A percentile compares a stretch with the other conserved stretches of the same genome.
Conservation (phyloP, 1,139 yeast genomes). For the Pichia sp. region DNA sequence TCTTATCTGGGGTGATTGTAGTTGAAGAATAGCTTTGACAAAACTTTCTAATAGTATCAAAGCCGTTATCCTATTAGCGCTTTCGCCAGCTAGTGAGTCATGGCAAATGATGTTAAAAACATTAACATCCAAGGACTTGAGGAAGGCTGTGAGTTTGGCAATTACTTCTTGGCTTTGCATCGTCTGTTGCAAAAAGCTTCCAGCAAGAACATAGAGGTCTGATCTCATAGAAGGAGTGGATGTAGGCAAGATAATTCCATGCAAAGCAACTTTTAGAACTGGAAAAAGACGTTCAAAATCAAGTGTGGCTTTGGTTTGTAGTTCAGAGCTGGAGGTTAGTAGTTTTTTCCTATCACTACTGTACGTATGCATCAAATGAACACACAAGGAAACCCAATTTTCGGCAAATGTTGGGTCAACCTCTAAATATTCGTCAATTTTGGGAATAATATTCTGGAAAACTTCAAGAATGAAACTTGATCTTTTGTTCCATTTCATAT, state of each 20-base stretch:
- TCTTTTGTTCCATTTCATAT: constrained; percentile 38
- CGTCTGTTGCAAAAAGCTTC: constrained; percentile 57
- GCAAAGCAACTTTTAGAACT: constrained; percentile 66
- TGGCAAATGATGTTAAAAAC: constrained; percentile 63
- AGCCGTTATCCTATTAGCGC: constrained; percentile 72
- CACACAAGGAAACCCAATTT: constrained; percentile 72
- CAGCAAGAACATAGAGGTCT: constrained; percentile 71
- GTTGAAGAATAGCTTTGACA: constrained; percentile 50
- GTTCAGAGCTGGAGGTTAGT: constrained; percentile 28
- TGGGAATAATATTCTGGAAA: constrained; percentile 71
- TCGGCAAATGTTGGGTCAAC: constrained; percentile 64
- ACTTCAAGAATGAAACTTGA: constrained; percentile 68
- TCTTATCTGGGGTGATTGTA: constrained; percentile 29
- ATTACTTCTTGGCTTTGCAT: constrained; percentile 39
- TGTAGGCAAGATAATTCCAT: constrained; percentile 66
- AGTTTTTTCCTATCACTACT: constrained; percentile 38
- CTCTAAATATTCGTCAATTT: constrained; percentile 68
- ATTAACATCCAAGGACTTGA: constrained; percentile 57
- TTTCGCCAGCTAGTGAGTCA: constrained; percentile 80
- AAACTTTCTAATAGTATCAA: constrained; percentile 67
- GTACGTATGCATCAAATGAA: constrained; percentile 62
- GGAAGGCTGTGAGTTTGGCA: constrained; percentile 45
- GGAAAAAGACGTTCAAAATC: constrained; percentile 52
- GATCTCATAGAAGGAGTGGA: constrained; percentile 68
- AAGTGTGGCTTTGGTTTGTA: constrained; percentile 26